Conservation (phyloP, 2,329 filamentous ascomycete species). For the Calonectria pauciramosa region DNA sequence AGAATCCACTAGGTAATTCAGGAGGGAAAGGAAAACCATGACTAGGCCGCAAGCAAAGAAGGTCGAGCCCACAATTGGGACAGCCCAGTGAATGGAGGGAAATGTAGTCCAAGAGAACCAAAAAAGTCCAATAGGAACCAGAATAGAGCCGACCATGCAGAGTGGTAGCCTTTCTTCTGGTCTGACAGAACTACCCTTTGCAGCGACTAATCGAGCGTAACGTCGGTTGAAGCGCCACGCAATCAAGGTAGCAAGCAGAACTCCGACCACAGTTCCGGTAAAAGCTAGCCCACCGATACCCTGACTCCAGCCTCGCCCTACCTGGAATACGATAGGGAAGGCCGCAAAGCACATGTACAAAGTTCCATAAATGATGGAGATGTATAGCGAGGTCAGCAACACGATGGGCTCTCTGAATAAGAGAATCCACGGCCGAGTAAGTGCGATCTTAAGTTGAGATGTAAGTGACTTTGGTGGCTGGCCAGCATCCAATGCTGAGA, state of each 20-base stretch:
- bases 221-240: slow-evolving; percentile 52
- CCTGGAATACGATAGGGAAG: slow-evolving; percentile 75
- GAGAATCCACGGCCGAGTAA: slow-evolving; percentile 74
- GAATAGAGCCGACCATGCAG: slow-evolving; percentile 67
- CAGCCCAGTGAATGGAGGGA: slow-evolving; percentile 63
- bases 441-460: slow-evolving; percentile 59
- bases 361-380: slow-evolving; percentile 71
- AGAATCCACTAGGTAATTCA: slow-evolving; percentile 69
- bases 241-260: slow-evolving; percentile 51
- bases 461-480: slow-evolving; percentile 48
- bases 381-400: slow-evolving; percentile 72
- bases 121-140: slow-evolving; percentile 68
- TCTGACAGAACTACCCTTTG: slow-evolving; percentile 52
- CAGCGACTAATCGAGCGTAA: slow-evolving; percentile 43
- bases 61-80: slow-evolving; percentile 54
- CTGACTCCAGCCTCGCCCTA: slow-evolving; percentile 69
- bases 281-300: slow-evolving; percentile 75
- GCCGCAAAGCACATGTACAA: slow-evolving; percentile 71
- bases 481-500: slow-evolving; percentile 59
- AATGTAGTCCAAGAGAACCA: slow-evolving; percentile 71
- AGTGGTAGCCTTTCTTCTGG: slow-evolving; percentile 69
- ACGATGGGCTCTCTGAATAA: slow-evolving; percentile 80
- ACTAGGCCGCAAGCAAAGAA: slow-evolving; percentile 57
- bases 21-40: slow-evolving; percentile 66
- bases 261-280: slow-evolving; percentile 77